phyloP scores from a whole-genome alignment of 768 basidiomycete species.

The Suillus lakei region DNA sequence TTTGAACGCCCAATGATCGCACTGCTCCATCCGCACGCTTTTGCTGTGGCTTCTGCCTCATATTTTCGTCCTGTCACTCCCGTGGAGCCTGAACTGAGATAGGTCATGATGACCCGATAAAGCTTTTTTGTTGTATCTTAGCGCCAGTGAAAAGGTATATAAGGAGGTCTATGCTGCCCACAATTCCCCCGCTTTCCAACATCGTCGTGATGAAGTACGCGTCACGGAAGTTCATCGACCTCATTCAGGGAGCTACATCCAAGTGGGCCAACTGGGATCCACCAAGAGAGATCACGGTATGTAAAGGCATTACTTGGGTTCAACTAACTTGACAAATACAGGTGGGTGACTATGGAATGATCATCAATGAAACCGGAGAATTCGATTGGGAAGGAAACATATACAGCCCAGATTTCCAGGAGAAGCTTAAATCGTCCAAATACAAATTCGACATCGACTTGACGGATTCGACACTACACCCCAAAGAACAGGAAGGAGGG shows the following conservation, averaged over 20 bases:
- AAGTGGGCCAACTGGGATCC: slow-evolving; percentile 48
- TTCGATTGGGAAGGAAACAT: slow-evolving; percentile 29
- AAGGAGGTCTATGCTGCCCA: background rate
- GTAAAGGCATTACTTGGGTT: slow-evolving; percentile 6
- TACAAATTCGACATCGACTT: background rate
- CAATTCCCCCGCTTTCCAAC: background rate
- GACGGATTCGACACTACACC: slow-evolving; percentile 14
- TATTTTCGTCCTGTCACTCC: no score
- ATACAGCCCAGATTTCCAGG: no score
- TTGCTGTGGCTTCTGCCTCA: background rate
- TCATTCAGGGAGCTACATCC: slow-evolving; percentile 32
- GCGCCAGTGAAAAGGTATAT: background rate
- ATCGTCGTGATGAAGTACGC: background rate
- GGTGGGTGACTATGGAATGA: slow-evolving; percentile 34
- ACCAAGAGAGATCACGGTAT: slow-evolving; percentile 33
- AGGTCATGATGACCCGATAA: background rate
- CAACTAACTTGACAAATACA: slow-evolving; percentile 8
- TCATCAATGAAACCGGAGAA: slow-evolving; percentile 23
- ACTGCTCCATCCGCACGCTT: background rate
- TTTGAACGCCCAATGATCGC: background rate
- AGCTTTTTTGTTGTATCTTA: background rate
- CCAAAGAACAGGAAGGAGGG: slow-evolving; percentile 9
- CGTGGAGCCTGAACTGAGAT: background rate
- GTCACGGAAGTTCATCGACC: slow-evolving; percentile 38
- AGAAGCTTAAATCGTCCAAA: no score